Base-by-base conservation (phyloP, 805 yeast species). In the Barnettozyma californica region DNA sequence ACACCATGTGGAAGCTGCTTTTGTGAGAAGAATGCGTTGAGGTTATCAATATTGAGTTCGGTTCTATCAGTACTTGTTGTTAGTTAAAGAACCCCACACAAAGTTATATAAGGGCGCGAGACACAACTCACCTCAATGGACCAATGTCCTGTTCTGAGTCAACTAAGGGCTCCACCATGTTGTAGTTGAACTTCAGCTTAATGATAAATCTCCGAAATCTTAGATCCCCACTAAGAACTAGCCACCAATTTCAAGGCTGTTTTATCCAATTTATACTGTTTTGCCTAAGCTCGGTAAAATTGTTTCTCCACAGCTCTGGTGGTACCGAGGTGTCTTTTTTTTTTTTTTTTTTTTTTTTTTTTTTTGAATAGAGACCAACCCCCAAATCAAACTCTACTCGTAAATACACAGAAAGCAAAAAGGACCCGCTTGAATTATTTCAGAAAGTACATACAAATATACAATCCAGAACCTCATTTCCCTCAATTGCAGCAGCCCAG, bases 101-200 rank as follows among this genome's bases (percentile, higher is more conserved):
- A 18, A 10, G 29, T 10, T 16, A 9, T 6, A 13, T 16, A 25
- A 21, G 9, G 13, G 10, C 9, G 14, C n/a, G n/a, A n/a, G n/a
- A n/a, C n/a, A 46, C 19, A 4, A 43, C 50, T 2, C 52, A 57
- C 52, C 63, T 53, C 25, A 58, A 40, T 4, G 59, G 57, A 16
- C 62, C 63, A 14, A 58, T 56, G 48, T 59, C 63, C 37, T 54
- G 51, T 25, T 59, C 62, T 1, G 62, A 51, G 42, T 59, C 63
- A 10, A 59, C 62, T 2, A 59, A 54, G 4, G 55, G 43, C 1
- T 38, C 48, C 16, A 42, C 38, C 33, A 37, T 43, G 5, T n/a
- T 26, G 33, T 13, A 6, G 33, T 29, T 11, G n/a, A 23, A 23
- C 25, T 23, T 5, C 25, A 23, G 25, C 5, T 23, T 23, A n/a